Base-by-base conservation (phyloP, 2,329 filamentous ascomycete species). In the Xylariales sp. region DNA sequence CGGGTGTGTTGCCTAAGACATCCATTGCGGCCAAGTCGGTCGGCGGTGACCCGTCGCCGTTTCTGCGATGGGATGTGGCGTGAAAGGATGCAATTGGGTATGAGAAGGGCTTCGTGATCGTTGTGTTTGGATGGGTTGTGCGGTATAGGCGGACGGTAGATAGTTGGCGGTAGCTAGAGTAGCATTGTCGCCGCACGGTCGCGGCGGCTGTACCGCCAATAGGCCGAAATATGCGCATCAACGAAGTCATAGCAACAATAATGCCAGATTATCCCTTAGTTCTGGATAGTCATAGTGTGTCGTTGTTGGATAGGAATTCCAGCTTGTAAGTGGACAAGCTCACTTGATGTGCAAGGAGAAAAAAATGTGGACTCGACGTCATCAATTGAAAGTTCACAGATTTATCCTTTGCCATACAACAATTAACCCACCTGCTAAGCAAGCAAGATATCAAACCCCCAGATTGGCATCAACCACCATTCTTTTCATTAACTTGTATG, bases 21-120 rank as follows among this genome's bases (percentile, higher is more conserved):
- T 99, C 90, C 71, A 98, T 85, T 14, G 87, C 85, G 49, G 81
- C 83, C 73, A 98, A 93, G 80, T 96, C 91, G 2, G 85, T 85
- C 12, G 80, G 78, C 2, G 81, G 80, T 6, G 80, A 75, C 14
- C 78, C 75, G 23, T 70, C 69, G 39, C 52, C 36, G n/a, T 65
- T 63, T 49, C 59, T 62, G 5, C 56, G 65, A 60, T 49, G 58
- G 18, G 71, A 18, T 5, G 71, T 74, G 0, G 69, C 71, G 46
- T 76, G 75, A 56, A 77, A 75, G 10, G 46, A 53, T n/a, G 75
- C 70, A 39, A 39, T 43, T 5, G 66, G 50, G 30, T 58, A 45
- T 7, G 65, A 53, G 16, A 41, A 56, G 23, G 41, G 23, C 32
- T 39, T 70, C 39, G 14, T 32, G 54, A 61, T 45, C 14, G 69